Evolutionary conservation across 495 filamentous ascomycete species (phyloP), one percentile per base, ranked within the genome.

Genomic region (Chaetomium tenue): DNA sequence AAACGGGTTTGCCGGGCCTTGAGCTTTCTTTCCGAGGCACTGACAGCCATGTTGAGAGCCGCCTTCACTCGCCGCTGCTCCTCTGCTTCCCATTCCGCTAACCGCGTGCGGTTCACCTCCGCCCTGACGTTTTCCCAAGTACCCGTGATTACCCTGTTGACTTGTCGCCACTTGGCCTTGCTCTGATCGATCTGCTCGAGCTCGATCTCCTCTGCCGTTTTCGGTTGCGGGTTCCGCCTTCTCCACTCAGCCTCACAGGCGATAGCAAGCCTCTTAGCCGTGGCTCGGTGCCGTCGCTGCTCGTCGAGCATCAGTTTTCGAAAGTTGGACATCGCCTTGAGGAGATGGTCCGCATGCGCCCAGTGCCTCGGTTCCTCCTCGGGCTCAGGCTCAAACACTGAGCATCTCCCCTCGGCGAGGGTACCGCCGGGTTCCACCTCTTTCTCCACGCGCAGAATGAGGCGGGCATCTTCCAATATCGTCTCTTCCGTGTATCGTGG

Each of bases 51-150:
- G 66, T 95, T 91, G 63, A 97, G 78, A 9, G 89, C 89, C 68
- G 91, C 86, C 70, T 92, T 91, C 60, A 92, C 89, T 65, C 88
- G 81, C 23, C 84, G 86, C 71, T 93, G 89, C 71, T 94, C 88
- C 72, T 94, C 88, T 56, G 89, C 90, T 71, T 96, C 89, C 91
- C 91, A 96, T 47, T 86, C 86, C 52, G 85, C 83, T 39, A 93
- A 67, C 5, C 91, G 86, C 42, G 80, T 78, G 56, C 86, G 83
- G 69, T 95, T 90, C 47, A 96, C 86, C 64, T 95, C 88, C 1
- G 80, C 81, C 63, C 78, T 87, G 50, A 93, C 84, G 67, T 91
- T 84, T n/a, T 91, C 88, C 84, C 92, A 97, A 58, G 87, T 90
- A 50, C 84, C 85, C 47, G 83, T 79, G 22, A 96, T 72, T 63